Base-by-base conservation (phyloP, 768 basidiomycete genomes). In the Pleurotus cornucopiae region DNA sequence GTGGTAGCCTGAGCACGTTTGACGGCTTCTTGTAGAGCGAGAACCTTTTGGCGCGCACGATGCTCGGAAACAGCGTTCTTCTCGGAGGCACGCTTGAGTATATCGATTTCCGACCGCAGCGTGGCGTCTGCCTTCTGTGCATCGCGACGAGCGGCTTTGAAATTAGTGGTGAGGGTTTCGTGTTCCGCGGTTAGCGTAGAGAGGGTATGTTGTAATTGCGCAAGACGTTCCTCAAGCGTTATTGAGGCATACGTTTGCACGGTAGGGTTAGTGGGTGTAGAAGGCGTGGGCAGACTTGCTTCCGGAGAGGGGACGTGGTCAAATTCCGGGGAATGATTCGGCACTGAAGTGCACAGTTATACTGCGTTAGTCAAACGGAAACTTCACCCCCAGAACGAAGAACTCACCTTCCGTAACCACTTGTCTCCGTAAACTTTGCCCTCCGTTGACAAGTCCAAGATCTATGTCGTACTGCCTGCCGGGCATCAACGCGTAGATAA, bases 391-490 rank as follows among this genome's bases (percentile, higher is more conserved):
- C 30, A 11, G 11, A 34, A 49, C 14, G 49, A 30, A 39, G 21
- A 46, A 69, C 76, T 54, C 63, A 81, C 79, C 79, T 66, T 86
- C 85, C 0, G 89, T 89, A 0, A 82, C 83, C 58, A 94, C 83
- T 63, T 87, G 84, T 54, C 77, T 79, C 39, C 81, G 74, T 20
- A 88, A 73, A 37, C 62, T 71, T 60, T 81, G 75, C 21, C 83
- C 85, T 5, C 77, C 78, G 6, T 84, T 83, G 4, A 87, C 84
- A 23, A 95, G 78, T 1, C 80, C 86, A 9, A 97, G 74, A 64
- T 94, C 90, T 51, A 97, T 85, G 64, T 97, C 93, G 63, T 97
- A 97, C 66, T 91, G 89, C 55, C 90, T 80, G 1, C 90, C 90
- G 3, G 93, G 94, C 75, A 89, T 81, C 46, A 98, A 76, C 1